phyloP scores from a whole-genome alignment of 768 basidiomycete species.

The Myochromella boudieri region DNA sequence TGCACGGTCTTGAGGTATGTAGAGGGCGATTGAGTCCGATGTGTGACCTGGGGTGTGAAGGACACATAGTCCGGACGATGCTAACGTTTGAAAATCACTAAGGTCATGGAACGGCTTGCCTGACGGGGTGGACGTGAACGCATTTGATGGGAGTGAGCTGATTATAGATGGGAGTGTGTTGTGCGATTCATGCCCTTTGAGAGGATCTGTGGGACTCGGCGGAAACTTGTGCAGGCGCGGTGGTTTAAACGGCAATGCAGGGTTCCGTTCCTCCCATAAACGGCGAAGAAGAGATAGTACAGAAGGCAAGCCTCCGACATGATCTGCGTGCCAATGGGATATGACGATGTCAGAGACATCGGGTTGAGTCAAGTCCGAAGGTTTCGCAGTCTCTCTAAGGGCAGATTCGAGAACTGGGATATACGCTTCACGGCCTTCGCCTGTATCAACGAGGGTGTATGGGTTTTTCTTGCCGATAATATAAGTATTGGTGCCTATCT shows the following conservation, averaged over 20 bases:
- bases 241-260: conserved; percentile 49
- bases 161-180: conserved; percentile 40
- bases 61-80: conserved; percentile 53
- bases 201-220: conserved; percentile 22
- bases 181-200: conserved; percentile 23
- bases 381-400: conserved; percentile 38
- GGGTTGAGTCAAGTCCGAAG: conserved; percentile 39
- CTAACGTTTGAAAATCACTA: conserved; percentile 51
- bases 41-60: conserved; percentile 93
- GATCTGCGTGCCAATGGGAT: conserved; percentile 90
- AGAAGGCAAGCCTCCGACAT: conserved; percentile 71
- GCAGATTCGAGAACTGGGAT: conserved; percentile 63
- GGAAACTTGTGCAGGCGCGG: conserved; percentile 80
- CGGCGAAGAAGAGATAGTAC: conserved; percentile 66
- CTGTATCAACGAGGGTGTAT: conserved; percentile 82
- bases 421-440: conserved; percentile 71
- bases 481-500: conserved; percentile 88
- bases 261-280: conserved; percentile 58
- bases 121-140: conserved; percentile 42
- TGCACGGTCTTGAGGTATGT: conserved; percentile 65
- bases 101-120: conserved; percentile 59
- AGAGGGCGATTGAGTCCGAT: conserved; percentile 75
- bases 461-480: conserved; percentile 70
- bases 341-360: conserved; percentile 87
- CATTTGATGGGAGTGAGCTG: conserved; percentile 38